Conservation (phyloP, 2,329 filamentous ascomycete genomes). For the Arthrobotrys sphaeroides region DNA sequence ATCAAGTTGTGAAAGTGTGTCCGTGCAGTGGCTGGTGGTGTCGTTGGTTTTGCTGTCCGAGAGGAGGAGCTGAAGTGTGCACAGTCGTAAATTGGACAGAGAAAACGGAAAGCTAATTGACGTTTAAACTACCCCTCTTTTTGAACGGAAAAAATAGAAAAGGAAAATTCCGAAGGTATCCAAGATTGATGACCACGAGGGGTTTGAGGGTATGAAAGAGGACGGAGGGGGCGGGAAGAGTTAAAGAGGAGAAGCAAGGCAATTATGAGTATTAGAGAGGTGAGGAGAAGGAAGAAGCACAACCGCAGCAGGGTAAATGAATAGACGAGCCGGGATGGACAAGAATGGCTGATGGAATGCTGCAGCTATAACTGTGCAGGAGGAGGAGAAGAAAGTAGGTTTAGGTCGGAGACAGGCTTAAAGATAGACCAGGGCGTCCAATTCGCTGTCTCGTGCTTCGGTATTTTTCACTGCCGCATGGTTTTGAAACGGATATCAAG, state of each 20-base stretch:
- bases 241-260: slow-evolving; percentile 16
- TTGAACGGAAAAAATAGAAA: slow-evolving; percentile 20
- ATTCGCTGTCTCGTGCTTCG: slow-evolving; percentile 7
- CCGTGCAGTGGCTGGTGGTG: neutral
- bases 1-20: slow-evolving; percentile 15
- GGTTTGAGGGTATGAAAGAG: slow-evolving; percentile 33
- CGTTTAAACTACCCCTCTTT: slow-evolving; percentile 27
- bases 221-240: neutral
- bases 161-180: neutral
- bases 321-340: slow-evolving; percentile 53
- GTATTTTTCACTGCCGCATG: slow-evolving; percentile 40
- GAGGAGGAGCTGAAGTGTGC: slow-evolving; percentile 3
- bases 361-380: slow-evolving; percentile 22
- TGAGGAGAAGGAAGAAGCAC: slow-evolving; percentile 9
- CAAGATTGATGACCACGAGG: slow-evolving; percentile 28
- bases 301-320: slow-evolving; percentile 49
- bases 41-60: neutral
- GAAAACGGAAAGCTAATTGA: slow-evolving; percentile 19
- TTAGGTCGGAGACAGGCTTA: too few species aligned
- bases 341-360: slow-evolving; percentile 39
- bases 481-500: slow-evolving; percentile 28
- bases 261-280: slow-evolving; percentile 8
- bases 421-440: neutral
- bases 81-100: slow-evolving; percentile 11
- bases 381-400: neutral